Base-by-base conservation (phyloP, 2,329 filamentous ascomycete genomes). In the Lomentospora prolificans region DNA sequence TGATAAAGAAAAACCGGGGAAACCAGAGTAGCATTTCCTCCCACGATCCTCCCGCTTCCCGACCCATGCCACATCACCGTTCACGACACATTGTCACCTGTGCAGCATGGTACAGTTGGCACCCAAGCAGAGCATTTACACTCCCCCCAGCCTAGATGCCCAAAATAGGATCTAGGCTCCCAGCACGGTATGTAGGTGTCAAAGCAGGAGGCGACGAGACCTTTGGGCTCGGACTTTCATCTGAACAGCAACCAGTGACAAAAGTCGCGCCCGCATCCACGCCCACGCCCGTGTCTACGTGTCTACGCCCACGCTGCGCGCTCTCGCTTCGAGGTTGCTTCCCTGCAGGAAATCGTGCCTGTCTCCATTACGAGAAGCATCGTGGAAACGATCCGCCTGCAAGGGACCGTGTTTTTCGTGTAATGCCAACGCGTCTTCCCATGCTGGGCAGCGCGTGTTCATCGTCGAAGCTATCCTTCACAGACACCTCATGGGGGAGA, bases 371-470 rank as follows among this genome's bases (percentile, higher is more conserved):
- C n/a, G 7, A 10, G 36, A 17, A 41, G n/a, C n/a, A 48, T 48
- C 44, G 44, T 48, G 44, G 24, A n/a, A n/a, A n/a, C n/a, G 44
- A 48, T 48, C 44, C 44, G 44, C 22, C 44, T 48, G 44, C 44
- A 48, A 48, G 44, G 44, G 44, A 48, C 44, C 44, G 44, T 19
- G n/a, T 39, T 41, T 41, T 41, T 41, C 19, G 36, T 19, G 36
- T 41, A 41, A 41, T 19, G n/a, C 36, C n/a, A n/a, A 41, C 36
- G n/a, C 14, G n/a, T 7, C 14, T 5, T 17, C 36, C 12, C 36
- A 41, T 41, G 36, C 14, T 17, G 3, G n/a, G 36, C 36, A 41
- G 19, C n/a, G n/a, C 5, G 36, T 17, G n/a, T 41, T 41, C 19
- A 14, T 17, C 19, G n/a, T 41, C 4, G 14, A 41, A 19, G 36